Evolutionary conservation across 1,284 basidiomycete genomes (phyloP).

Genomic region (Vanrija humicola): DNA sequence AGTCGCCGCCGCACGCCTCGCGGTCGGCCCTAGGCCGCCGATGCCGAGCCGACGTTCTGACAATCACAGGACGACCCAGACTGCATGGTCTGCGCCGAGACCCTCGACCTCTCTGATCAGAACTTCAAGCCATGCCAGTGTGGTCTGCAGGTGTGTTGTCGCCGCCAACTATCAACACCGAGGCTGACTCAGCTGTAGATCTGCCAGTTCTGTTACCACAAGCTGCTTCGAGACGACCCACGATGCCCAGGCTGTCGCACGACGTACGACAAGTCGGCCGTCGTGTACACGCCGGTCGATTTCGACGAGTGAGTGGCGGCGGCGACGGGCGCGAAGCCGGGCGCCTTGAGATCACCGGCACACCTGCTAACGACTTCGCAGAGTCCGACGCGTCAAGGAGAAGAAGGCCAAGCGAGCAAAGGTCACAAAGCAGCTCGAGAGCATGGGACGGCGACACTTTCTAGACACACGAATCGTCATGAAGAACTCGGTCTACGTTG

Average conservation of each 20-base stretch:
- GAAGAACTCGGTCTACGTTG: conserved; percentile 93
- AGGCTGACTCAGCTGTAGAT: conserved; percentile 58
- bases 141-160: conserved; percentile 79
- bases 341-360: background rate
- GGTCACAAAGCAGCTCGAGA: conserved; percentile 91
- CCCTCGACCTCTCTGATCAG: conserved; percentile 97
- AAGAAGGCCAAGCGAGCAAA: conserved; percentile 95
- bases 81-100: conserved; percentile 96
- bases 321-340: background rate
- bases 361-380: conserved; percentile 44
- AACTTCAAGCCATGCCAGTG: conserved; percentile 99
- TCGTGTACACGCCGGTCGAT: conserved; percentile 94
- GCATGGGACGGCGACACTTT: conserved; percentile 78
- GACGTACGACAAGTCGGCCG: conserved; percentile 85
- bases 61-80: conserved; percentile 82
- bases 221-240: conserved; percentile 93
- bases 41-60: background rate
- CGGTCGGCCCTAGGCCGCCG: background rate
- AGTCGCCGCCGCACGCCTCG: too few relatives aligned
- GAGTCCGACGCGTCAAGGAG: conserved; percentile 90
- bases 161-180: too few relatives aligned
- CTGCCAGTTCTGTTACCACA: conserved; percentile 99
- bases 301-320: conserved; percentile 88
- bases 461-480: conserved; percentile 95
- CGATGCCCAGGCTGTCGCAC: conserved; percentile 95